These are phyloP conservation scores for Physaria fendleri DNA, from an alignment of 345 rosid genomes.

Conservation along the genomic window DNA sequence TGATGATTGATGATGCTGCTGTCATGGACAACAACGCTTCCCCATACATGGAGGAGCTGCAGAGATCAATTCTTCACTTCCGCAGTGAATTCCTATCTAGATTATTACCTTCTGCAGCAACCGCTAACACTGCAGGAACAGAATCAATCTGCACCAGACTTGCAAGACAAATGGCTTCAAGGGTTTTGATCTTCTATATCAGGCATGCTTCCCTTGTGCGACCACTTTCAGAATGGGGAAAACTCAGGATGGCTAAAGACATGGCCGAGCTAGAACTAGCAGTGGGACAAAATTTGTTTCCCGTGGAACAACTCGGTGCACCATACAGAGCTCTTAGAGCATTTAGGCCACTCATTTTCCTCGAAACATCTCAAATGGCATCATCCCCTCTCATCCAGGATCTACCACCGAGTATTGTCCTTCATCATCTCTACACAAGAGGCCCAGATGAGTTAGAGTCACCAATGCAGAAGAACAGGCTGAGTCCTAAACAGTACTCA, in stretches of 20 bases:
- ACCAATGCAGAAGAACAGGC: constrained; percentile 81
- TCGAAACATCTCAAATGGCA: constrained; percentile 81
- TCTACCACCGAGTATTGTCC: constrained; percentile 76
- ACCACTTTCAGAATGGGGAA: constrained; percentile 97
- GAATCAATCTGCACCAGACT: constrained; percentile 94
- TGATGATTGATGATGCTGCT: constrained; percentile 73
- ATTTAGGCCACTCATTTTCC: constrained; percentile 82
- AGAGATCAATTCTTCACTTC: constrained; percentile 80
- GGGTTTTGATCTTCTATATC: constrained; percentile 82
- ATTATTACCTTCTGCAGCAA: constrained; percentile 67
- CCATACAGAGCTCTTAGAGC: constrained; percentile 96
- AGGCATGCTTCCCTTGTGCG: constrained; percentile 91
- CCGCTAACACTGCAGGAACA: constrained; percentile 44
- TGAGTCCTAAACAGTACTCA: constrained; percentile 76
- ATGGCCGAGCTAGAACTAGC: constrained; percentile 99
- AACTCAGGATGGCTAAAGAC: constrained; percentile 92
- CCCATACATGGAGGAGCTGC: constrained; percentile 96
- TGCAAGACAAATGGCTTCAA: constrained; percentile 76
- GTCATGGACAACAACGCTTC: constrained; percentile 84
- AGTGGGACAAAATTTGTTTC: constrained; percentile 88
- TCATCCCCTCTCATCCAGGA: constrained; percentile 85
- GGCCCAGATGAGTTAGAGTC: constrained; percentile 89
- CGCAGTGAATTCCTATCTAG: constrained; percentile 78
- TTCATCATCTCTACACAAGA: constrained; percentile 89
- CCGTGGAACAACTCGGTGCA: constrained; percentile 95